Evolutionary conservation across 106 monocot species (phyloP).

Genomic region (Dendrobium officinale): DNA sequence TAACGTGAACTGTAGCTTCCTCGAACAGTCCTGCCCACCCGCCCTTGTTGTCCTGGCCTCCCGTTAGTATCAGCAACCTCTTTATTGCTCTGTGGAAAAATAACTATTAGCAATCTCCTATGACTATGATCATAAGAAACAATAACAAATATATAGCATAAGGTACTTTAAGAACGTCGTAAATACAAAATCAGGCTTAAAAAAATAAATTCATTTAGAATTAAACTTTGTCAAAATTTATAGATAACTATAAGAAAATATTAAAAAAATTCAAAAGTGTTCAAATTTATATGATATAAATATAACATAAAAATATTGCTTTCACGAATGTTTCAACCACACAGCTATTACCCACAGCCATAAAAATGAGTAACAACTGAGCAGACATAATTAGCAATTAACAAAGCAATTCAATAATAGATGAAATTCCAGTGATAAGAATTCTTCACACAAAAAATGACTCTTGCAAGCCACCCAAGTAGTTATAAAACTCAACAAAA

Average conservation of each 20-base stretch:
- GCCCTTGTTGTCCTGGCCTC: slow-evolving; percentile 46
- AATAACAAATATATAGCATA: not conserved
- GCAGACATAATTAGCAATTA: not conserved
- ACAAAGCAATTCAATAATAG: not conserved
- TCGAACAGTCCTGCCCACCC: slow-evolving; percentile 41
- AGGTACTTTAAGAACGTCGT: not conserved
- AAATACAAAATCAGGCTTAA: not conserved
- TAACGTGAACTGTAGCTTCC: slow-evolving; percentile 45
- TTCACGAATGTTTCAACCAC: not conserved
- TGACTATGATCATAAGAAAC: not conserved
- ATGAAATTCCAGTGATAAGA: not conserved
- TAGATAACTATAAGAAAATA: not conserved
- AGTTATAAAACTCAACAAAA: not conserved
- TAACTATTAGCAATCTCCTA: not conserved
- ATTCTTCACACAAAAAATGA: not conserved
- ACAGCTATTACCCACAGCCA: not conserved
- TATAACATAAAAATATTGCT: not conserved
- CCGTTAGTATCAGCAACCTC: slow-evolving; percentile 47
- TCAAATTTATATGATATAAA: not conserved
- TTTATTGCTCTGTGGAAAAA: slow-evolving; percentile 25
- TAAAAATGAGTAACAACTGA: not conserved
- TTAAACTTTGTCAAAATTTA: not conserved
- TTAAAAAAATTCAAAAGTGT: not conserved
- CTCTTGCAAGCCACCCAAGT: not conserved
- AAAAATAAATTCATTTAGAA: not conserved